Evolutionary conservation across 495 filamentous ascomycete species (phyloP).

Genomic region (Pyronema omphalodes): DNA sequence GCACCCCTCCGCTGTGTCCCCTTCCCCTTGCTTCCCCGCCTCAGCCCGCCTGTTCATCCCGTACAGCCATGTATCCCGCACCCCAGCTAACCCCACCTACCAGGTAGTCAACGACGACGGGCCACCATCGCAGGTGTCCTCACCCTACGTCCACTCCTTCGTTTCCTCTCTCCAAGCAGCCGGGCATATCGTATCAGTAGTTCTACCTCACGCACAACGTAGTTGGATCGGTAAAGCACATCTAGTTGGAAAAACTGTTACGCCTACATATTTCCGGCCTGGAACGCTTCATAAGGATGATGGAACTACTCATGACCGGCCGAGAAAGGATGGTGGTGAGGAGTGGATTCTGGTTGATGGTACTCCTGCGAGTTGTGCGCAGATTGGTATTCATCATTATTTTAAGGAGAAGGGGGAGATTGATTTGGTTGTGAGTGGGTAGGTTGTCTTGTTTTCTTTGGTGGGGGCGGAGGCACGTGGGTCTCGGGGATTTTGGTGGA

Average conservation of each 20-base stretch:
- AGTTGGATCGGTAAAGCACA: constrained; percentile 98
- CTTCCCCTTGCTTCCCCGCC: neutral
- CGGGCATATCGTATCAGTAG: constrained; percentile 71
- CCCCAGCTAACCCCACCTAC: neutral
- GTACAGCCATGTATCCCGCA: neutral
- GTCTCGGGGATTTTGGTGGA: neutral
- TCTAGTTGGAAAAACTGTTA: constrained; percentile 67
- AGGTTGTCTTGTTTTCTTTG: neutral
- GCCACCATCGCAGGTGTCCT: constrained; percentile 74
- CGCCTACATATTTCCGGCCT: constrained; percentile 75
- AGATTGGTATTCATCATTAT: constrained; percentile 77
- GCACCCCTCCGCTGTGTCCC: neutral
- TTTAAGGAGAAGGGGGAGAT: constrained; percentile 60
- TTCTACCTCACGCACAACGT: constrained; percentile 76
- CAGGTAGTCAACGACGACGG: constrained; percentile 92
- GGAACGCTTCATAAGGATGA: constrained; percentile 43
- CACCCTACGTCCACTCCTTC: constrained; percentile 80
- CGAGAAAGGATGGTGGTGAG: constrained; percentile 41
- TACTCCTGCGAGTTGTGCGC: constrained; percentile 72
- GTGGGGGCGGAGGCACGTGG: neutral
- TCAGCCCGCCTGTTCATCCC: neutral
- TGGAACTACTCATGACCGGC: constrained; percentile 42
- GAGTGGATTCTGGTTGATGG: constrained; percentile 89
- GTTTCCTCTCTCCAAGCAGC: constrained; percentile 55
- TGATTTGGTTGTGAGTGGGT: constrained; percentile 69